Evolutionary conservation across 2,329 filamentous ascomycete species (phyloP), one percentile per base, ranked within the genome.

Genomic region (Camillea tinctor): DNA sequence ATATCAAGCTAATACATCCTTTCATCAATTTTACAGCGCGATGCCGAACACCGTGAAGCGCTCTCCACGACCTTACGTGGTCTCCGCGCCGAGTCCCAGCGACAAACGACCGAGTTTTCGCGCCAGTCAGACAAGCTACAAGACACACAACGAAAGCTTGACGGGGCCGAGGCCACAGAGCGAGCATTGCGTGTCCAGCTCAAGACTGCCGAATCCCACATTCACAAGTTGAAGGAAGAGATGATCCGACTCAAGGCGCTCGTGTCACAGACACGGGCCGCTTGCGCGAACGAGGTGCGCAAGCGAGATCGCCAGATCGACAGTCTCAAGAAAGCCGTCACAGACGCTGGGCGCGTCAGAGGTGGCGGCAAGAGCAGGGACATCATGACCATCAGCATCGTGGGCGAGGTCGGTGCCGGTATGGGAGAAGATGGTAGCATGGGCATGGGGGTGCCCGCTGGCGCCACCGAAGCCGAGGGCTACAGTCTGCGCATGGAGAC

Each of bases 291-390:
- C 66, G 95, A 99, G 71, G 86, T 97, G 52, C 88, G 94, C 62
- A 94, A 96, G 71, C 87, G 94, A 50, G 95, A 99, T 72, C 82
- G 92, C 51, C 91, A 97, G 75, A 89, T 98, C 65, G 91, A 96
- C 64, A 88, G 88, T 49, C 80, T 99, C 64, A 98, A 97, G 80
- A 90, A 89, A 67, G 92, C 97, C 72, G 82, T 98, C 63, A 83
- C 86, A 2, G 91, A 95, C 57, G 84, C 85, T 71, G 86, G 82
- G 52, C 84, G 86, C 64, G 86, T 83, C 66, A 82, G 83, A 69
- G 85, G 86, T 49, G 81, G 81, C 51, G 80, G 79, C 52, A 82
- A 79, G 63, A 84, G 79, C 63, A 77, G 83, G 7, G 80, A 81
- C 9, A 76, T 88, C 22, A 81, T 84, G 6, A 81, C 79, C 13